phyloP scores from a whole-genome alignment of 2,329 filamentous ascomycete genomes.

The Arachnomyces sp. region DNA sequence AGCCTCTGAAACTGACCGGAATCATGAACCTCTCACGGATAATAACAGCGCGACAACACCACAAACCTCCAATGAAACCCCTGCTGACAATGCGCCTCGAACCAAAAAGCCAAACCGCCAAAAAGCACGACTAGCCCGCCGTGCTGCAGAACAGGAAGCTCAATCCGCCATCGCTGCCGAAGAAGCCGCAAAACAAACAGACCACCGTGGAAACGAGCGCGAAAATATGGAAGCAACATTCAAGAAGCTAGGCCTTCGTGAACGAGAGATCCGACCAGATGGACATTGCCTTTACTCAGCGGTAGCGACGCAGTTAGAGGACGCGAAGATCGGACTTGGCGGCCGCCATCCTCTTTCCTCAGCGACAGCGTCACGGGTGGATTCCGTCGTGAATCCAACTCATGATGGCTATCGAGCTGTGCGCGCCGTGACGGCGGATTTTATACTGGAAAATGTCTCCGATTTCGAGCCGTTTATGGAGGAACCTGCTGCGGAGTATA shows the following conservation, averaged over 20 bases:
- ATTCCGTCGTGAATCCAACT: slow-evolving; percentile 25
- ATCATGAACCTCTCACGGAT: slow-evolving; percentile 11
- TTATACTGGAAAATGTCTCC: slow-evolving; percentile 65
- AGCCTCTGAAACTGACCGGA: slow-evolving; percentile 5
- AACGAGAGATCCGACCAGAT: slow-evolving; percentile 78
- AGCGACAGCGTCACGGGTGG: slow-evolving; percentile 22
- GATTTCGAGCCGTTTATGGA: slow-evolving; percentile 85
- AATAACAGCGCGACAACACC: slow-evolving; percentile 9
- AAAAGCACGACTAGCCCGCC: slow-evolving; percentile 81
- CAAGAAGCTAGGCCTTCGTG: slow-evolving; percentile 54
- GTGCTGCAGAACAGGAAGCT: slow-evolving; percentile 76
- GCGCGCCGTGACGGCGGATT: slow-evolving; percentile 64
- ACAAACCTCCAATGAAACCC: slow-evolving; percentile 10
- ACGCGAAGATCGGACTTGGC: slow-evolving; percentile 21
- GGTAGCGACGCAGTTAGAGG: slow-evolving; percentile 71
- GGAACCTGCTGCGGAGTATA: slow-evolving; percentile 66
- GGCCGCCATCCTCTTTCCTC: neutral
- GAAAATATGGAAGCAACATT: slow-evolving; percentile 64
- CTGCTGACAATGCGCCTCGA: slow-evolving; percentile 11
- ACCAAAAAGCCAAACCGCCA: slow-evolving; percentile 78
- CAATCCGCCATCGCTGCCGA: slow-evolving; percentile 59
- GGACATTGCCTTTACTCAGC: slow-evolving; percentile 94
- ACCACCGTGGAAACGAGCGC: slow-evolving; percentile 64
- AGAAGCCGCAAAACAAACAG: slow-evolving; percentile 68
- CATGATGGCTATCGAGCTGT: slow-evolving; percentile 57